A percentile compares a stretch with the other conserved stretches of the same genome.
These are phyloP conservation scores for Fusarium mangiferae DNA, from an alignment of 2,329 filamentous ascomycete genomes.

Conservation along the genomic window DNA sequence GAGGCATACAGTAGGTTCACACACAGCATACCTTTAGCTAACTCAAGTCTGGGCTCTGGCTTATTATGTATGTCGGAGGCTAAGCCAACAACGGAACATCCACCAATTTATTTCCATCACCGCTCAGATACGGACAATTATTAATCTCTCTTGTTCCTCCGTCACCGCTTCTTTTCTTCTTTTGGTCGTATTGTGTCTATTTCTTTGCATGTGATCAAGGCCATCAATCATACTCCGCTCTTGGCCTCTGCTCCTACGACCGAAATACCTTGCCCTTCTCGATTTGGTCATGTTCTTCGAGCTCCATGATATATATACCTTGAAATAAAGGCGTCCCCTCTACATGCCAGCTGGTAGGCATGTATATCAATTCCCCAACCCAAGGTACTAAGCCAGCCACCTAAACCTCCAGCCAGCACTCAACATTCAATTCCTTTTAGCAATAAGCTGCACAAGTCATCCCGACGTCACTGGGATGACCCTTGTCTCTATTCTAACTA, in stretches of 20 bases:
- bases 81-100: constrained; percentile 5
- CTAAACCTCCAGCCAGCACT: not conserved
- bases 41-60: not conserved
- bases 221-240: not conserved
- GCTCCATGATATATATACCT: not conserved
- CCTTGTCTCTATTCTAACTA: constrained; percentile 3
- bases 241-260: not conserved
- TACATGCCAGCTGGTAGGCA: not conserved
- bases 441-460: not conserved
- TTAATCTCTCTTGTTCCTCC: constrained; percentile 1
- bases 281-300: not conserved
- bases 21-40: not conserved
- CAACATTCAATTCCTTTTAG: not conserved
- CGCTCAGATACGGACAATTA: constrained; percentile 17
- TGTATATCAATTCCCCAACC: not conserved
- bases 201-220: constrained; percentile 25
- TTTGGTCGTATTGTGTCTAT: not conserved
- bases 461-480: constrained; percentile 30
- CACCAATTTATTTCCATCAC: constrained; percentile 9
- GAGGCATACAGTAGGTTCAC: not conserved
- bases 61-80: constrained; percentile 6
- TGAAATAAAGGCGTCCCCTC: not conserved
- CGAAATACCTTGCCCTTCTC: not conserved
- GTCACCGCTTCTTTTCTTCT: constrained; percentile 34
- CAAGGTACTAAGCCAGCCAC: not conserved